phyloP scores from a whole-genome alignment of 2,329 filamentous ascomycete genomes.

The Macrophomina tecta region DNA sequence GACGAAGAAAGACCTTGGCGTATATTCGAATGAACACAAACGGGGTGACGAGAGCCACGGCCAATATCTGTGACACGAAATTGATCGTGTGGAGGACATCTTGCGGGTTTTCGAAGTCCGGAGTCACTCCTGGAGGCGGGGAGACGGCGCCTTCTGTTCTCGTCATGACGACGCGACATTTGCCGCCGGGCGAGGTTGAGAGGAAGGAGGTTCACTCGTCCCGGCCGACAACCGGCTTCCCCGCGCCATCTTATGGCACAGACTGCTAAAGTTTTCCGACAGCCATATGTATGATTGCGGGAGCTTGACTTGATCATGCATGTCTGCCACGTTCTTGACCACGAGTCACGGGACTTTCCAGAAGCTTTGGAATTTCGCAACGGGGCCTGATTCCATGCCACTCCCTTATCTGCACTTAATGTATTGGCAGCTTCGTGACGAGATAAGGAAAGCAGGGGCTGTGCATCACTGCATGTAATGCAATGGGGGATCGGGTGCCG shows the following conservation, averaged over 20 bases:
- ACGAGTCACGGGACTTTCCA: background rate
- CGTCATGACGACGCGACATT: background rate
- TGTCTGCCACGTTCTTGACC: background rate
- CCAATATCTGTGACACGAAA: slow-evolving; percentile 28
- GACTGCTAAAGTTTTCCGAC: background rate
- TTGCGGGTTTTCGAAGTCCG: slow-evolving; percentile 28
- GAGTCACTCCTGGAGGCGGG: slow-evolving; percentile 26
- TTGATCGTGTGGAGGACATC: slow-evolving; percentile 31
- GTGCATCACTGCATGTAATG: background rate
- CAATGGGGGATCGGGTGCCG: background rate
- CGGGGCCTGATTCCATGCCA: background rate
- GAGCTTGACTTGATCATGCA: background rate
- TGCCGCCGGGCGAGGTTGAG: background rate
- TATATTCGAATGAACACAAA: slow-evolving; percentile 30
- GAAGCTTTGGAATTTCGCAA: too few species aligned
- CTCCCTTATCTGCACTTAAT: too few species aligned
- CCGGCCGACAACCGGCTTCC: background rate
- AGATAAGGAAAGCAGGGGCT: background rate
- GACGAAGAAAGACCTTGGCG: slow-evolving; percentile 27
- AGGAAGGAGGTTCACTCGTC: background rate
- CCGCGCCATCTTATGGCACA: background rate
- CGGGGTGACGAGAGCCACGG: slow-evolving; percentile 26
- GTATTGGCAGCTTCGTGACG: background rate
- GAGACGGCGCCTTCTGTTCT: slow-evolving; percentile 12
- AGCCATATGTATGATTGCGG: background rate